Conservation (phyloP, 352 stramenopile species). For the Thraustochytrium striatum region DNA sequence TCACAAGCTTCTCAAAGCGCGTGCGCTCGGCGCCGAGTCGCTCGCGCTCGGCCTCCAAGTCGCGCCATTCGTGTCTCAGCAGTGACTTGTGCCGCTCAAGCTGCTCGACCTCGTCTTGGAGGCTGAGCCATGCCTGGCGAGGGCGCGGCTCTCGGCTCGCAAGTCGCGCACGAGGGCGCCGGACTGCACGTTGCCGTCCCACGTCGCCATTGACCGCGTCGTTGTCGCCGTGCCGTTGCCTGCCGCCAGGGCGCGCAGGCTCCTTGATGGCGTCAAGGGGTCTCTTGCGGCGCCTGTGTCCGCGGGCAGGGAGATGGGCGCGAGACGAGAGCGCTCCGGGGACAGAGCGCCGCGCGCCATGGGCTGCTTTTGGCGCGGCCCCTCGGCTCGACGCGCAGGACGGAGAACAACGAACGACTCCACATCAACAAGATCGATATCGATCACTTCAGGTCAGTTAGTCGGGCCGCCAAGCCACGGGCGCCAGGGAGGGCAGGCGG, state of each 20-base stretch:
- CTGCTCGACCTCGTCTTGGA: conserved; percentile 44
- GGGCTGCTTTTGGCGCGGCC: no score
- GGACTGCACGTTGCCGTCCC: neutral
- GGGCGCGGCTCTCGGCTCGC: conserved; percentile 2
- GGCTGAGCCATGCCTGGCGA: conserved; percentile 19
- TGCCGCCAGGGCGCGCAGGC: neutral
- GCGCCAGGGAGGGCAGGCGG: no score
- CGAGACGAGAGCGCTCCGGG: neutral
- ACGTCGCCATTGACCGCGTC: neutral
- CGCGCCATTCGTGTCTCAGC: conserved; percentile 38
- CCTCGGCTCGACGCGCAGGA: no score
- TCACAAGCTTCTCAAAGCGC: conserved; percentile 35
- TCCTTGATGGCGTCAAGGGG: neutral
- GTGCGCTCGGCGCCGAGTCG: conserved; percentile 23
- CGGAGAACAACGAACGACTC: no score
- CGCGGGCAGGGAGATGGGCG: neutral
- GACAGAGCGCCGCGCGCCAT: no score
- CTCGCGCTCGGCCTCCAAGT: conserved; percentile 41
- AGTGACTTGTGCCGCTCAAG: conserved; percentile 18
- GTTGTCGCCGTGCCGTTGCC: neutral
- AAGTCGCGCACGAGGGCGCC: conserved; percentile 31
- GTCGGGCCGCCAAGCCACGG: no score
- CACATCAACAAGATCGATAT: no score
- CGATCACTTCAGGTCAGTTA: no score
- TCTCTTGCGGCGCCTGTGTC: neutral